A percentile compares a stretch with the other conserved stretches of the same genome.
Conservation (phyloP, 768 basidiomycete genomes). For the Tubosaeta brunneosetosa region DNA sequence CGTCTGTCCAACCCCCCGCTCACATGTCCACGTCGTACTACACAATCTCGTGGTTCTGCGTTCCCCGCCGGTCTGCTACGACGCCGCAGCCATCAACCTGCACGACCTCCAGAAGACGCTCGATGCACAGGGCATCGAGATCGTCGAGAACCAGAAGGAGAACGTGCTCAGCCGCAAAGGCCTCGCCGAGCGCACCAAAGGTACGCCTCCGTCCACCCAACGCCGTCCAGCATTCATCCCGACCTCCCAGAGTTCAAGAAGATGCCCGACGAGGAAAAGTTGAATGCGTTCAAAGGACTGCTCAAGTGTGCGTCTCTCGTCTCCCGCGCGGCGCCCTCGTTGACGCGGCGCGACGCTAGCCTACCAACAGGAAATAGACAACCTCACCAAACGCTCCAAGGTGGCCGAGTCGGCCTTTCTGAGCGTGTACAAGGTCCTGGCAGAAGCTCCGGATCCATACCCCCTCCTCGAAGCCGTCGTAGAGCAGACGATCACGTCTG, state of each 20-base stretch:
- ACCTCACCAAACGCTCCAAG: slow-evolving; percentile 88
- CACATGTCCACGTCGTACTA: no score
- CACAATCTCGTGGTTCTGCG: no score
- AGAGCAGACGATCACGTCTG: slow-evolving; percentile 87
- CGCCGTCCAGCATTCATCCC: neutral
- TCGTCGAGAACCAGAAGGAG: slow-evolving; percentile 99
- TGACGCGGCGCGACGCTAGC: slow-evolving; percentile 40
- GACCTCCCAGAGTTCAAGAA: slow-evolving; percentile 83
- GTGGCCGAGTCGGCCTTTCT: slow-evolving; percentile 92
- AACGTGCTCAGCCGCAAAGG: slow-evolving; percentile 90
- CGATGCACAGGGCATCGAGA: slow-evolving; percentile 87
- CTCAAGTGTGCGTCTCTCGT: slow-evolving; percentile 61
- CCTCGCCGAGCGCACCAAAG: slow-evolving; percentile 93
- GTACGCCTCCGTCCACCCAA: slow-evolving; percentile 33
- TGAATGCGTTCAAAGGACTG: slow-evolving; percentile 81
- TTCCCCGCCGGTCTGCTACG: no score
- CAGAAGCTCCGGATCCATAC: slow-evolving; percentile 97
- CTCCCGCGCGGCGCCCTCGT: neutral
- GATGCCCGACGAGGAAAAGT: slow-evolving; percentile 85
- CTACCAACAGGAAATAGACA: slow-evolving; percentile 96
- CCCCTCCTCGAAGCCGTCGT: slow-evolving; percentile 94
- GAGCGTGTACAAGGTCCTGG: slow-evolving; percentile 93
- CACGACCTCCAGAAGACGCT: slow-evolving; percentile 89
- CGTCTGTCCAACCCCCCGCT: neutral
- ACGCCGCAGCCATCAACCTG: slow-evolving; percentile 77